A percentile compares a stretch with the other conserved stretches of the same genome.
Conservation (phyloP, 257 asterid species). For the Forsythia suspensa region DNA sequence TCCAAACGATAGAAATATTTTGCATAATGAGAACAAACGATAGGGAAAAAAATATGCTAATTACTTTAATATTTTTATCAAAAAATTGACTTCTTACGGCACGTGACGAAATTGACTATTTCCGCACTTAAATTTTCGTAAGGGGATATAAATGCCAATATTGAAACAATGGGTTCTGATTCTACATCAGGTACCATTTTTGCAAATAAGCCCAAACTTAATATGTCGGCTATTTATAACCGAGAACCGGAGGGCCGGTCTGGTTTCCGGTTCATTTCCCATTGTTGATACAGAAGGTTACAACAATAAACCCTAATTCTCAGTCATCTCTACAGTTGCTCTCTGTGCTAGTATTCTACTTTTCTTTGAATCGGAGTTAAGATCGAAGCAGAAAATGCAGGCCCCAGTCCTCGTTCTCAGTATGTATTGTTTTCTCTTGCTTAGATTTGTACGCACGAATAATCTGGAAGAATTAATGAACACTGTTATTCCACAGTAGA, state of each 20-base stretch:
- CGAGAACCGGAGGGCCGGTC: background rate
- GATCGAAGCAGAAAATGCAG: background rate
- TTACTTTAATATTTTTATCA: too few species aligned
- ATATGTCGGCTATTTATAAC: background rate
- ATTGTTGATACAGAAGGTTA: background rate
- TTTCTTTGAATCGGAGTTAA: background rate
- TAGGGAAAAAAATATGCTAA: too few species aligned
- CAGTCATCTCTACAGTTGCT: background rate
- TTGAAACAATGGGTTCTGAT: too few species aligned
- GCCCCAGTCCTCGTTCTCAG: background rate
- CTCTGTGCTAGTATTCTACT: background rate
- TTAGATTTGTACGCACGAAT: background rate
- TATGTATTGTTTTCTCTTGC: background rate
- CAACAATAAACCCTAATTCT: background rate
- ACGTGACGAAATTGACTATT: too few species aligned
- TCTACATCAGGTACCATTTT: too few species aligned
- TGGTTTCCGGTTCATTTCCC: background rate
- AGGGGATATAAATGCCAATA: too few species aligned
- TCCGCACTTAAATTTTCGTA: too few species aligned
- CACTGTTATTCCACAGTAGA: background rate
- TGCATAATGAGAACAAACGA: too few species aligned
- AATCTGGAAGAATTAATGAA: background rate
- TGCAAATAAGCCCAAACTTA: too few species aligned
- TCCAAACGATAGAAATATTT: too few species aligned
- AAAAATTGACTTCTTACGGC: too few species aligned